Evolutionary conservation across 345 rosid genomes (phyloP), one percentile per base, ranked within the genome.

Genomic region (Brassica juncea): DNA sequence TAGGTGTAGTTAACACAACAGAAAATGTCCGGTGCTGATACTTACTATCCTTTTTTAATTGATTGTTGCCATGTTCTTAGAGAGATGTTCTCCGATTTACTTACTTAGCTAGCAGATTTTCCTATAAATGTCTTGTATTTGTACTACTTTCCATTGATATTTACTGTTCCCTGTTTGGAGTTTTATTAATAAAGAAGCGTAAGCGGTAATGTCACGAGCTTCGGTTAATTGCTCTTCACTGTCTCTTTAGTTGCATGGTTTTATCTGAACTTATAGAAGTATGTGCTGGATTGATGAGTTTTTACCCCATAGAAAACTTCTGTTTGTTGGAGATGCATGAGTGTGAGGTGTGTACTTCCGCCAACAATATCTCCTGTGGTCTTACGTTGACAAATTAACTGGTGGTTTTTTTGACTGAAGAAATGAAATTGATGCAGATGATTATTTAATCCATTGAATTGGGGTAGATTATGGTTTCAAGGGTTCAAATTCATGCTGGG

Each of bases 1-100:
- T 80, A 57, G 28, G 63, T 75, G 71, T 32, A 55, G 55, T 75
- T 25, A 68, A 78, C 58, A 35, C 31, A 68, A 78, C 58, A 35
- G 52, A 44, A 60, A 68, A 44, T 54, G 66, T 61, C 44, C 32
- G 47, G 6, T 15, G 74, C 31, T 67, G 37, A 68, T 68, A 59
- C 52, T 32, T 67, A 59, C 49, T 30, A 72, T 31, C 57, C 37
- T 58, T 42, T 57, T 16, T 60, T 23, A 23, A 49, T 73, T 61
- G 27, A 61, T 14, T 74, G 34, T 62, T 8, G 15, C 58, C 59
- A 15, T 80, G 78, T 74, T 73, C 55, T n/a, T 32, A 15, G 58
- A 80, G 61, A 42, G 25, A 60, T 61, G 52, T 49, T 73, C 70
- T 60, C 54, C 57, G 16, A 66, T 59, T 72, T 32, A 59, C 19